Base-by-base conservation (phyloP, 257 asterid species). In the Avicennia marina region DNA sequence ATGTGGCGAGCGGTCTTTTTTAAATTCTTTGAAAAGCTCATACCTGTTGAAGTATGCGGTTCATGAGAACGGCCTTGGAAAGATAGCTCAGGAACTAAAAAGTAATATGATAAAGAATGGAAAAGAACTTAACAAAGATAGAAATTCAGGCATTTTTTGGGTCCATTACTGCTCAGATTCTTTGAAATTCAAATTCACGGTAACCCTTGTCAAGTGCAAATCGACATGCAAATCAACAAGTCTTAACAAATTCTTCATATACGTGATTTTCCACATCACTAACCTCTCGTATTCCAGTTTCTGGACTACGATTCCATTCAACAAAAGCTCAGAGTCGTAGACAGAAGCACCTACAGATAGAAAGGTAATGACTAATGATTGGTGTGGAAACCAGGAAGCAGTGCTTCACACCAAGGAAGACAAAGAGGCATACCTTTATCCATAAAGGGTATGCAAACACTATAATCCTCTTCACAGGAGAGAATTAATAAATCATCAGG, bases 241-340 rank as follows among this genome's bases (percentile, higher is more conserved):
- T 29, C 34, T 29, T 4, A 4, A 29, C 1, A 8, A 4, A 29
- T 29, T n/a, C n/a, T n/a, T 4, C 34, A 29, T 29, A 8, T 29
- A 29, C 1, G 34, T 29, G 8, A 29, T 4, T 4, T 4, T 4
- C 34, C 34, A 4, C 41, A 4, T 36, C 13, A 60, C 85, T 10
- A 44, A 89, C 98, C 98, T 89, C 70, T 74, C 87, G 11, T 73
- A 79, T 21, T 93, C 97, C 67, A 89, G 86, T 82, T 78, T 86
- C 79, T 93, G 98, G 62, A 77, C 86, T 32, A 93, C 95, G 36
- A 93, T 93, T 39, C 98, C 98, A 60, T 93, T 89, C 60, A 93
- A 77, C 53, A 93, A 80, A 63, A 93, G 86, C 76, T 93, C 98
- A 4, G 98, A 85, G 64, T 96, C 86, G 63, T 84, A 93, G 54